Evolutionary conservation across 345 rosid genomes (phyloP).

Genomic region (Microthlaspi erraticum): DNA sequence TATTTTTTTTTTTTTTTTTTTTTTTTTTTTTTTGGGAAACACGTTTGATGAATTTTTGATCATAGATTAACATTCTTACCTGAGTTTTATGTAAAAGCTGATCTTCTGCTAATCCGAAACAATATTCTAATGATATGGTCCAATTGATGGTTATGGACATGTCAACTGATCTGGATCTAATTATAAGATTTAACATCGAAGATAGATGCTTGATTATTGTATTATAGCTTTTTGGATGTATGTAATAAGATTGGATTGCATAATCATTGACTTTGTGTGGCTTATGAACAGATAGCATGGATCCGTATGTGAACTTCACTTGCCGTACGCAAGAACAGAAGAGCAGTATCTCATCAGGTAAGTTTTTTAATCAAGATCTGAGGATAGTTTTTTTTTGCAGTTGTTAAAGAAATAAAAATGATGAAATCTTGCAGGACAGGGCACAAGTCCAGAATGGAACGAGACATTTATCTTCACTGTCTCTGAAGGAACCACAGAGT

Average conservation of each 20-base stretch:
- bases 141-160: slow-evolving; percentile 17
- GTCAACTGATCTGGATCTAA: slow-evolving; percentile 16
- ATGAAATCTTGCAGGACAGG: slow-evolving; percentile 53
- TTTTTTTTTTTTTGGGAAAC: no score
- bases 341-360: slow-evolving; percentile 77
- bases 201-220: no score
- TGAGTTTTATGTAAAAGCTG: neutral
- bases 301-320: slow-evolving; percentile 66
- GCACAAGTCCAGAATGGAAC: slow-evolving; percentile 76
- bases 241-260: slow-evolving; percentile 14
- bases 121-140: neutral
- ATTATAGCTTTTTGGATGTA: no score
- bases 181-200: no score
- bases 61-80: slow-evolving; percentile 4
- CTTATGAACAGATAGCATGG: slow-evolving; percentile 59
- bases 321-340: slow-evolving; percentile 77
- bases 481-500: slow-evolving; percentile 56
- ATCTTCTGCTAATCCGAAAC: slow-evolving; percentile 6
- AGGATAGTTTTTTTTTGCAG: neutral
- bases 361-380: slow-evolving; percentile 27
- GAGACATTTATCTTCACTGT: slow-evolving; percentile 73
- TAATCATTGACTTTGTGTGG: neutral
- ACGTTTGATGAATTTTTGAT: slow-evolving; percentile 15
- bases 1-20: no score
- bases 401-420: slow-evolving; percentile 3